Conservation (phyloP, 2,329 filamentous ascomycete genomes). For the Fusarium musae region DNA sequence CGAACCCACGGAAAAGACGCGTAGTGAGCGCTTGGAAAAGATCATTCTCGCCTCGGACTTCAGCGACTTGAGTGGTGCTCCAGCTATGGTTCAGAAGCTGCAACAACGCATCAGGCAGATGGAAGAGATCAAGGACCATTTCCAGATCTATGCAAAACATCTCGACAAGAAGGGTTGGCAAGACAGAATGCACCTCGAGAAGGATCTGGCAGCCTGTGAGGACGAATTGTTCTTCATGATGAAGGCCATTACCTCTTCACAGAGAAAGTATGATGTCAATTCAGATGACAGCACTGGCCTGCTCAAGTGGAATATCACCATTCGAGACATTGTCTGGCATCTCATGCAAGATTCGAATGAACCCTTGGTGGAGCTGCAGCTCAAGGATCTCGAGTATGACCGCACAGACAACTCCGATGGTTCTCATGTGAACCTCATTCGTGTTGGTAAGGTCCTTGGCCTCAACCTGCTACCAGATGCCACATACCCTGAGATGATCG, state of each 20-base stretch:
- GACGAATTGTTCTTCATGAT: slow-evolving; percentile 99
- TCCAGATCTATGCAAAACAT: slow-evolving; percentile 89
- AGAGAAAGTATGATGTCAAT: slow-evolving; percentile 80
- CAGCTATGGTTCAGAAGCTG: slow-evolving; percentile 89
- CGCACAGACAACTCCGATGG: slow-evolving; percentile 97
- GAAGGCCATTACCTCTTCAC: slow-evolving; percentile 98
- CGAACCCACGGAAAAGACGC: slow-evolving; percentile 96
- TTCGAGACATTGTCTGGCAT: slow-evolving; percentile 96
- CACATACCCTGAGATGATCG: slow-evolving; percentile 95
- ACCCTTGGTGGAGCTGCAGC: slow-evolving; percentile 90
- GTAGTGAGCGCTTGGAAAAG: slow-evolving; percentile 93
- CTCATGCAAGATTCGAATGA: slow-evolving; percentile 88
- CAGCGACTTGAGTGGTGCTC: slow-evolving; percentile 92
- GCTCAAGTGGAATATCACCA: slow-evolving; percentile 92
- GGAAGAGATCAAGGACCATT: slow-evolving; percentile 95
- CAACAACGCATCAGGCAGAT: slow-evolving; percentile 94
- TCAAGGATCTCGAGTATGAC: slow-evolving; percentile 91
- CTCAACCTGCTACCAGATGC: slow-evolving; percentile 91
- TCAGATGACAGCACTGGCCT: slow-evolving; percentile 78
- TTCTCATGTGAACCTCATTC: slow-evolving; percentile 92
- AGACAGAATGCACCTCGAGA: slow-evolving; percentile 87
- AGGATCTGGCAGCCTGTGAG: slow-evolving; percentile 88
- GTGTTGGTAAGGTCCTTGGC: slow-evolving; percentile 87
- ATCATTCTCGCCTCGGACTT: slow-evolving; percentile 99
- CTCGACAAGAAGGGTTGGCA: slow-evolving; percentile 92